Base-by-base conservation (phyloP, 768 basidiomycete genomes). In the Lactarius tabidus region DNA sequence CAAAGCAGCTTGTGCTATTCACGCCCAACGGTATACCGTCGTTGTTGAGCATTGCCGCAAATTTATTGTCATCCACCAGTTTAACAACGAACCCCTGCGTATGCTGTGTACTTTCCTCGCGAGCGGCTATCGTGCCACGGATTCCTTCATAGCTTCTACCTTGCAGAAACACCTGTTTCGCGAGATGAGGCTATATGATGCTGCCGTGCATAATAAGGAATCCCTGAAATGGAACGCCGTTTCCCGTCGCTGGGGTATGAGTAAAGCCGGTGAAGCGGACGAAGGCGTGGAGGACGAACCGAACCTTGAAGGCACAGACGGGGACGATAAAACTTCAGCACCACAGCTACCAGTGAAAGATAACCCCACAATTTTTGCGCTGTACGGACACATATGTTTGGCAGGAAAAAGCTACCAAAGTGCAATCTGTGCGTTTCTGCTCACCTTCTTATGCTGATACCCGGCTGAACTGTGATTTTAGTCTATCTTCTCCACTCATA, bases 401-500 rank as follows among this genome's bases (percentile, higher is more conserved):
- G 84, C 85, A 4, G 88, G 89, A 26, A 90, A 87, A 77, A 93
- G 91, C 70, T 95, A 89, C 74, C 93, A 97, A 71, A 91, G 90
- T 70, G 91, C 94, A 6, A 85, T 95, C 59, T 95, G 95, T 96
- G 70, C 70, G 92, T 79, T 26, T 51, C 48, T 51, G 23, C n/a
- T 20, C 55, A 15, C 17, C n/a, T 2, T 36, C 29, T 26, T 63
- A n/a, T 23, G 55, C 52, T 55, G 10, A 20, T 14, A 54, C 14
- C 9, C 43, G 5, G 51, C 23, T 58, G 39, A 20, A 38, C 65
- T 29, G n/a, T 69, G 28, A 48, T 12, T 8, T 9, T 69, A 98
- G 95, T 91, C 74, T 98, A 98, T 72, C 78, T 95, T 38, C 76
- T 98, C 54, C 89, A 93, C 70, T 93, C 93, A 0, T 92, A 92